Evolutionary conservation across 225 moss, liverwort and hornwort genomes (phyloP), one percentile per base, ranked within the genome.

Genomic region (Bryum argenteum): DNA sequence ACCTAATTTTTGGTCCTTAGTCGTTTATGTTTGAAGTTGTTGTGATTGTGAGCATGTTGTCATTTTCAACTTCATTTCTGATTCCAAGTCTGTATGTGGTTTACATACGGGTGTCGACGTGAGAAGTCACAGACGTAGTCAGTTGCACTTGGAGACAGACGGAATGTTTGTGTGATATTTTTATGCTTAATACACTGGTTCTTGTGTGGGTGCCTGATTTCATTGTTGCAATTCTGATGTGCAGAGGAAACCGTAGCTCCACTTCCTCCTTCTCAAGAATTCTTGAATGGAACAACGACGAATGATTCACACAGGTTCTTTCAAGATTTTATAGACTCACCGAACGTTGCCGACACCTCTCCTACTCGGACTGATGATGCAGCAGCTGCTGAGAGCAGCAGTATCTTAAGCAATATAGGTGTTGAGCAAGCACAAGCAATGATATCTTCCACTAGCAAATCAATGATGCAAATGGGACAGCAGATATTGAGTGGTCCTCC

Each of bases 391-490:
- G 86, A 85, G 79, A 85, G 84, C 84, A 83, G 86, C 40, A 64
- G 79, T 71, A 76, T 81, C 21, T 42, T 88, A 44, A 67, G 71
- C 66, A 89, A 70, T 65, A 72, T 87, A 61, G 78, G 79, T 55
- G 86, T 93, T 63, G 93, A 93, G 77, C 84, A 91, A 67, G 91
- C 97, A 53, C 80, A 87, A 57, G 74, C 86, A 54, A 71, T 97
- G 23, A 81, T 97, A 54, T 86, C 86, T 60, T 86, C 90, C 64
- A 94, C 97, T 42, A 87, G 90, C 77, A 87, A 89, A 71, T 90
- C 91, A 21, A 83, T 97, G 90, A 85, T 91, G 86, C 86, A 81
- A 66, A 87, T 97, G 87, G 85, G 93, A 54, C 96, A 97, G 71
- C 87, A 79, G 54, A 85, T 93, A 71, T 65, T 92, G 70, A 89